Evolutionary conservation across 2,329 filamentous ascomycete genomes (phyloP).

Genomic region (Fusarium proliferatum): DNA sequence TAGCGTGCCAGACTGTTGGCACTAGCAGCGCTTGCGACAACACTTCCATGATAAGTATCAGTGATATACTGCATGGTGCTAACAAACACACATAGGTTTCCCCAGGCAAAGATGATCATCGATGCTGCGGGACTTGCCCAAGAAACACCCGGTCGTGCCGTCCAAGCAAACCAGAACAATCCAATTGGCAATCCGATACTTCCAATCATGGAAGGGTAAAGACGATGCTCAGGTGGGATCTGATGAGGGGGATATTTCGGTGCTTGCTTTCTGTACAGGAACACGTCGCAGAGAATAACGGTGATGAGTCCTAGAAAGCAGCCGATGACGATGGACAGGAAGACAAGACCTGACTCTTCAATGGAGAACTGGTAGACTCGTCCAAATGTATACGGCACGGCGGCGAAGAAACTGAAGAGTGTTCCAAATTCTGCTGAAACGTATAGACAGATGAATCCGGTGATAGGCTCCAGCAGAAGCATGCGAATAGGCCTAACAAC

Average conservation of each 20-base stretch:
- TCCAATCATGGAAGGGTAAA: slow-evolving; percentile 69
- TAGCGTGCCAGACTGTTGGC: slow-evolving; percentile 71
- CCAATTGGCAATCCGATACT: slow-evolving; percentile 63
- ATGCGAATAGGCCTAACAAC: slow-evolving; percentile 66
- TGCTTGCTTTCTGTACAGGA: slow-evolving; percentile 55
- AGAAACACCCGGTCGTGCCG: slow-evolving; percentile 55
- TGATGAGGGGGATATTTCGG: slow-evolving; percentile 48
- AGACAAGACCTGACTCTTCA: slow-evolving; percentile 57
- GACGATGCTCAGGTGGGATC: slow-evolving; percentile 65
- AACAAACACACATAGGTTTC: slow-evolving; percentile 70
- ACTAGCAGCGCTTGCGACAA: slow-evolving; percentile 67
- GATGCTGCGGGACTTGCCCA: slow-evolving; percentile 64
- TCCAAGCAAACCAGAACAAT: slow-evolving; percentile 72
- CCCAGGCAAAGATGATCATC: slow-evolving; percentile 68
- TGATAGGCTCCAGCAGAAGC: slow-evolving; percentile 71
- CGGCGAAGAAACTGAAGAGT: slow-evolving; percentile 64
- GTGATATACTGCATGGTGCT: slow-evolving; percentile 63
- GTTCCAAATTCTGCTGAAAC: slow-evolving; percentile 63
- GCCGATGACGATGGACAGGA: slow-evolving; percentile 59
- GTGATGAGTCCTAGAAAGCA: slow-evolving; percentile 57
- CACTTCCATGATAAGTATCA: slow-evolving; percentile 66
- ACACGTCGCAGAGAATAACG: slow-evolving; percentile 54
- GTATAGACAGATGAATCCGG: slow-evolving; percentile 65
- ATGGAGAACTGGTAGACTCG: slow-evolving; percentile 57
- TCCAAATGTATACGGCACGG: slow-evolving; percentile 61